A percentile compares a stretch with the other conserved stretches of the same genome.
These are phyloP conservation scores for Fusarium denticulatum DNA, from an alignment of 2,329 filamentous ascomycete species.

Conservation along the genomic window DNA sequence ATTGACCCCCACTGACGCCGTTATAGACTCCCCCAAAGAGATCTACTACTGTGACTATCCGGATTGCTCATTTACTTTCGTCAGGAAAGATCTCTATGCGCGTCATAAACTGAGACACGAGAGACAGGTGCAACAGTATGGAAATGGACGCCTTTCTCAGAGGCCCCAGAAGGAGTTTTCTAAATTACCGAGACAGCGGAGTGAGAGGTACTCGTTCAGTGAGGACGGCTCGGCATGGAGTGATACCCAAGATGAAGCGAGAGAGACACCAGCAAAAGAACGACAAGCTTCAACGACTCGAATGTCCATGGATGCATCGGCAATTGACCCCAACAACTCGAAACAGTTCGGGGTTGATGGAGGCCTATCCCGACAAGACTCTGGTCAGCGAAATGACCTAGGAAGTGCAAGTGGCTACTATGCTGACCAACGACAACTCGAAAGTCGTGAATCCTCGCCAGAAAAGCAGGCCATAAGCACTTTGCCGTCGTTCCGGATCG, in stretches of 20 bases:
- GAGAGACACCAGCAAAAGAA: constrained; percentile 33
- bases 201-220: constrained; percentile 41
- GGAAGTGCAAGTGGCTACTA: constrained; percentile 23
- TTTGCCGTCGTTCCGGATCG: constrained; percentile 33
- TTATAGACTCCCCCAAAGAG: constrained; percentile 43
- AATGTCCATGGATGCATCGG: constrained; percentile 16
- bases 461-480: constrained; percentile 32
- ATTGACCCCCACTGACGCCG: constrained; percentile 17
- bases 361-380: constrained; percentile 21
- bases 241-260: constrained; percentile 42
- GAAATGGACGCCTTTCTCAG: constrained; percentile 41
- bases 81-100: constrained; percentile 43
- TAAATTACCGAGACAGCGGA: constrained; percentile 30
- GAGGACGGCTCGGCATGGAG: constrained; percentile 44
- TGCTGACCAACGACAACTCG: constrained; percentile 29
- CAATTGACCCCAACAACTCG: not conserved
- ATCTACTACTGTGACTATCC: constrained; percentile 46
- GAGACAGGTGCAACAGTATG: constrained; percentile 42
- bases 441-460: constrained; percentile 39
- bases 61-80: constrained; percentile 44
- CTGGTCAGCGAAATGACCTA: constrained; percentile 25
- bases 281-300: constrained; percentile 5
- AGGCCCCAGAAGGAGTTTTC: constrained; percentile 41
- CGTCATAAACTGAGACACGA: constrained; percentile 44
- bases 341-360: constrained; percentile 2